Conservation (phyloP, 2,329 filamentous ascomycete genomes). For the Exophiala lecanii-corni region DNA sequence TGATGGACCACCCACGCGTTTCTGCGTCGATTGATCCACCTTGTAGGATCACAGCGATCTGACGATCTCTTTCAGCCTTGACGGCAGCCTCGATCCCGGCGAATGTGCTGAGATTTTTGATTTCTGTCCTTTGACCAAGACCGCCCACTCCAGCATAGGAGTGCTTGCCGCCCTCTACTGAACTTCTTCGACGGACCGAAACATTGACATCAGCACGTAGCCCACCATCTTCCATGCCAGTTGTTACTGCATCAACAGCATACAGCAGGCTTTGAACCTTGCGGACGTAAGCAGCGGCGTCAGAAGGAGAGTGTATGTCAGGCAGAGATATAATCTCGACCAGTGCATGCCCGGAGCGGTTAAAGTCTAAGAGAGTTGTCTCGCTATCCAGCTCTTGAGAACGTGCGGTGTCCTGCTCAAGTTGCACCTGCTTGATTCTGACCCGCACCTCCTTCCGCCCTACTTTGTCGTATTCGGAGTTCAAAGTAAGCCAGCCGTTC, state of each 20-base stretch:
- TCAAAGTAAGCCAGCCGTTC: slow-evolving; percentile 67
- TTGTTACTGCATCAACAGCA: slow-evolving; percentile 77
- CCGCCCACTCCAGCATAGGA: slow-evolving; percentile 55
- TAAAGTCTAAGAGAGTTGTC: slow-evolving; percentile 82
- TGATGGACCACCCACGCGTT: slow-evolving; percentile 88
- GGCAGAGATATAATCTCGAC: slow-evolving; percentile 94
- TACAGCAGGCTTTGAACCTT: slow-evolving; percentile 81
- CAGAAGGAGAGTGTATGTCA: slow-evolving; percentile 78
- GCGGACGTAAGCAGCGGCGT: slow-evolving; percentile 80
- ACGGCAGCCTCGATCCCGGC: slow-evolving; percentile 95
- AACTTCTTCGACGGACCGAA: slow-evolving; percentile 63
- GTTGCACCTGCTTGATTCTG: slow-evolving; percentile 87
- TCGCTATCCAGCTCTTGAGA: slow-evolving; percentile 72
- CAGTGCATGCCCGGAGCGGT: slow-evolving; percentile 82
- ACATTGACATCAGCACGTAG: slow-evolving; percentile 94
- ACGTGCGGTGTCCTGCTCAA: slow-evolving; percentile 98
- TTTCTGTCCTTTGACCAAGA: slow-evolving; percentile 86
- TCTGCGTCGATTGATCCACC: slow-evolving; percentile 76
- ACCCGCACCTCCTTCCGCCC: slow-evolving; percentile 68
- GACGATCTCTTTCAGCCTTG: slow-evolving; percentile 80
- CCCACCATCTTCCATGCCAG: slow-evolving; percentile 90
- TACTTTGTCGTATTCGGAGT: slow-evolving; percentile 69
- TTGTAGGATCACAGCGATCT: slow-evolving; percentile 72
- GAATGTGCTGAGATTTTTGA: slow-evolving; percentile 94
- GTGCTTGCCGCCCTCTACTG: slow-evolving; percentile 38